Conservation (phyloP, 108 stramenopile genomes). For the Epipyxis sp. region DNA sequence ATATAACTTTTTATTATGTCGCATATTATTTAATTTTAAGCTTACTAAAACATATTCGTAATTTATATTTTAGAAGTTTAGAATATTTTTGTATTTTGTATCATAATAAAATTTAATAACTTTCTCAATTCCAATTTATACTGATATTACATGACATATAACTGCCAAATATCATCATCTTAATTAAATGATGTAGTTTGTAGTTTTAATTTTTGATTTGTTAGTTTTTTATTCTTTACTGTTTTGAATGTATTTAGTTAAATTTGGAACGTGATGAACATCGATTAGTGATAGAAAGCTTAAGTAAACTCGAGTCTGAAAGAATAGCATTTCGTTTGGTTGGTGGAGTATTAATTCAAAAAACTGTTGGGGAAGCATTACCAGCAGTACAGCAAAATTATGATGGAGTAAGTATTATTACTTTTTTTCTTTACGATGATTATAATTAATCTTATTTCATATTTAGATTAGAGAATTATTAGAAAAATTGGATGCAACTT, state of each 20-base stretch:
- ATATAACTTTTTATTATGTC: no score
- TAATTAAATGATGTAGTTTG: no score
- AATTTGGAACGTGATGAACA: conserved; percentile 22
- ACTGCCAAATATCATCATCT: no score
- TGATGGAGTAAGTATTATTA: conserved; percentile 20
- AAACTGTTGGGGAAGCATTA: conserved; percentile 84
- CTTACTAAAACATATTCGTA: no score
- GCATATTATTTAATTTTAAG: no score
- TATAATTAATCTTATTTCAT: conserved; percentile 1
- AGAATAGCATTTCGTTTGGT: conserved; percentile 84
- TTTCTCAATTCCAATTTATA: no score
- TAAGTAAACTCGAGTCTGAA: conserved; percentile 74
- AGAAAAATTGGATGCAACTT: background rate
- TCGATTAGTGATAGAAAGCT: conserved; percentile 79
- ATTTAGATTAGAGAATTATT: background rate
- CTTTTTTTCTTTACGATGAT: conserved; percentile 7
- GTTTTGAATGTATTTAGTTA: background rate
- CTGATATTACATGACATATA: no score
- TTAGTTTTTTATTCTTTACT: background rate
- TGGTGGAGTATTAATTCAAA: conserved; percentile 87
- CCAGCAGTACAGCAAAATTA: conserved; percentile 64
- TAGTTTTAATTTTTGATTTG: no score
- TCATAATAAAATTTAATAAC: no score
- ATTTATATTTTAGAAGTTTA: no score
- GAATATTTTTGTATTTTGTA: no score